Conservation (phyloP, 148 eudicot species). For the Rhododendron griersonianum region DNA sequence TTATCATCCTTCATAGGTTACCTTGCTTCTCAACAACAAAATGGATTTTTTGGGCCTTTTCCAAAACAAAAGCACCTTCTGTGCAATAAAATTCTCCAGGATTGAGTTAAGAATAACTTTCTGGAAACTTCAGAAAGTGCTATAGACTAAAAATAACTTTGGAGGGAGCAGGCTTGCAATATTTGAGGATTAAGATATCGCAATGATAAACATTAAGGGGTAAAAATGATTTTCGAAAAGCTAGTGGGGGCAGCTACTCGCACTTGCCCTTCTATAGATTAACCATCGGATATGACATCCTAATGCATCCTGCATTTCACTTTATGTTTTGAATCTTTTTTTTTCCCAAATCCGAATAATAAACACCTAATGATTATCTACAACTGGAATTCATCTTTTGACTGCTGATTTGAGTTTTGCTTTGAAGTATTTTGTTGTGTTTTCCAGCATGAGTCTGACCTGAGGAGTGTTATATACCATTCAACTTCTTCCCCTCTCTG, state of each 20-base stretch:
- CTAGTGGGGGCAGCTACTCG: background rate
- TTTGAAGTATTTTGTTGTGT: background rate
- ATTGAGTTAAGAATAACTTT: background rate
- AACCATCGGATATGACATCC: background rate
- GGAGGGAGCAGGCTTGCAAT: background rate
- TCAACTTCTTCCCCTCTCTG: background rate
- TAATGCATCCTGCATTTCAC: background rate
- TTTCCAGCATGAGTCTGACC: background rate
- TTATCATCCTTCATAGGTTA: background rate
- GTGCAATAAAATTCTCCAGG: background rate
- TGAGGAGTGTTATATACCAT: background rate
- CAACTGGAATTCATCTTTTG: background rate
- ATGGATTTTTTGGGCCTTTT: background rate
- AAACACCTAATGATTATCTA: background rate
- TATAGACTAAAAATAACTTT: background rate
- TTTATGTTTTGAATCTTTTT: background rate
- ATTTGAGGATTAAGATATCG: background rate
- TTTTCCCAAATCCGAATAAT: background rate
- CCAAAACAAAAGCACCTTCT: background rate
- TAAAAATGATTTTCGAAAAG: background rate
- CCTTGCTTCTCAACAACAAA: background rate
- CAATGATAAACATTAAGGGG: background rate
- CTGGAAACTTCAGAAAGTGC: background rate
- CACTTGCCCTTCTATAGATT: background rate
- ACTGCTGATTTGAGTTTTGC: background rate